These are phyloP conservation scores for Cadophora gregata DNA, from an alignment of 2,329 filamentous ascomycete species.

Conservation along the genomic window DNA sequence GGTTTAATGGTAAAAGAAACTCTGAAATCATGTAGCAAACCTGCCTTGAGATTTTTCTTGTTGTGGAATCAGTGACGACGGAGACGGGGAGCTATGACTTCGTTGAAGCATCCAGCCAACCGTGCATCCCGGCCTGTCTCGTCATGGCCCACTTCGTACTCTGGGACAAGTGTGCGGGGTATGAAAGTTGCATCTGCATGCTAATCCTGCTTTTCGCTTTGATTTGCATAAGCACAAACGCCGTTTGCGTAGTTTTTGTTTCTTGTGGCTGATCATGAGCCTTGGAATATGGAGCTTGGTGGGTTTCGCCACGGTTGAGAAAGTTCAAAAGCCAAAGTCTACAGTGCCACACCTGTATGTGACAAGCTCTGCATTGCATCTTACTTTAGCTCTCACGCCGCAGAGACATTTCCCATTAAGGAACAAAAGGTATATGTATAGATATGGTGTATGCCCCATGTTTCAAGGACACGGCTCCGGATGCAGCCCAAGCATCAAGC, in stretches of 20 bases:
- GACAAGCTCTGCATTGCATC: not conserved
- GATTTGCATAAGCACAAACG: not conserved
- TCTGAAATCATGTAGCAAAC: constrained; percentile 2
- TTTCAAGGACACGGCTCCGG: not conserved
- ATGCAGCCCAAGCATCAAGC: not conserved
- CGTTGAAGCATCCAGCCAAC: not conserved
- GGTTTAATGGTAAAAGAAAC: constrained; percentile 5
- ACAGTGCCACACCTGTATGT: not conserved
- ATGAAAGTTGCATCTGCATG: not conserved
- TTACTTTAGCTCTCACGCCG: not conserved
- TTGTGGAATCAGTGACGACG: not conserved
- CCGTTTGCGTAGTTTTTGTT: not conserved
- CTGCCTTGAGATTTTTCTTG: not conserved
- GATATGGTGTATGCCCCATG: not conserved
- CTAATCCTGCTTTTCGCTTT: constrained; percentile 11
- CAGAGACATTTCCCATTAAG: too few relatives aligned
- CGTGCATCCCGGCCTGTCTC: not conserved
- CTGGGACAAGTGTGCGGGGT: not conserved
- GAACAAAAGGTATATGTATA: too few relatives aligned
- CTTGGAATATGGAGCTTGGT: not conserved
- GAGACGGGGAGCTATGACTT: not conserved
- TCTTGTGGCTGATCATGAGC: constrained; percentile 3
- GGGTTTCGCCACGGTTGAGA: not conserved
- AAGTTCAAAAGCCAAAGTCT: not conserved
- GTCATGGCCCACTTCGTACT: constrained; percentile 10